Evolutionary conservation across 176 grass and related monocot species (phyloP).

Genomic region (Cocos nucifera): DNA sequence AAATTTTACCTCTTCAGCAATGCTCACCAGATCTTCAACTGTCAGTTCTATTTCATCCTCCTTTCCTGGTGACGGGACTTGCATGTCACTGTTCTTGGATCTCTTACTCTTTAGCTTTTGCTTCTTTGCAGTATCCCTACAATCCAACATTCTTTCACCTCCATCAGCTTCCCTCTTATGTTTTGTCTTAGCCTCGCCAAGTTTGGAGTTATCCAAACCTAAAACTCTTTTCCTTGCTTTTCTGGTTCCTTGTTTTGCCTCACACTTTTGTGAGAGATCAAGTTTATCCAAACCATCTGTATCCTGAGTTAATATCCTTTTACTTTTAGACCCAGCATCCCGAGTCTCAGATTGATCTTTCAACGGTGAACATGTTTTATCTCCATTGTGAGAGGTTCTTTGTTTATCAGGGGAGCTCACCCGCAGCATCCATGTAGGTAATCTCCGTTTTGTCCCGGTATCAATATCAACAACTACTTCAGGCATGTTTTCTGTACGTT

Average conservation of each 20-base stretch:
- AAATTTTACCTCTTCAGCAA: slow-evolving; percentile 70
- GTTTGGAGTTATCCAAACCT: not conserved
- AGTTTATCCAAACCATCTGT: slow-evolving; percentile 14
- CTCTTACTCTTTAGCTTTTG: slow-evolving; percentile 30
- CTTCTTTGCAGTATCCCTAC: slow-evolving; percentile 18
- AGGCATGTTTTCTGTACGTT: slow-evolving; percentile 17
- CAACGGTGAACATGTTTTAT: slow-evolving; percentile 8
- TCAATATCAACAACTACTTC: slow-evolving; percentile 15
- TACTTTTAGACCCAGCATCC: slow-evolving; percentile 7
- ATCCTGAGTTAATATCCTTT: slow-evolving; percentile 13
- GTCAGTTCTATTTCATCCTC: slow-evolving; percentile 59
- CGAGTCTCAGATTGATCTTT: not conserved
- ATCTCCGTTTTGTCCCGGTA: slow-evolving; percentile 34
- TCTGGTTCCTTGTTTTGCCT: slow-evolving; percentile 25
- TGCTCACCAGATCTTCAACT: slow-evolving; percentile 68
- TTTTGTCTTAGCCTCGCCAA: not conserved
- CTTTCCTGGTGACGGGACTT: slow-evolving; percentile 14
- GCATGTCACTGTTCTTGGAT: slow-evolving; percentile 12
- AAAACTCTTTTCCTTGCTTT: slow-evolving; percentile 28
- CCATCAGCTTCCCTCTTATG: slow-evolving; percentile 13
- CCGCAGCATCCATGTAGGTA: slow-evolving; percentile 72
- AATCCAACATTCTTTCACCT: slow-evolving; percentile 26
- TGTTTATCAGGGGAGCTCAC: slow-evolving; percentile 19
- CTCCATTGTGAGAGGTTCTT: slow-evolving; percentile 22
- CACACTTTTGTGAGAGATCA: slow-evolving; percentile 12